A percentile compares a stretch with the other conserved stretches of the same genome.
Conservation (phyloP, 305 asterid genomes). For the Plantago lanceolata region DNA sequence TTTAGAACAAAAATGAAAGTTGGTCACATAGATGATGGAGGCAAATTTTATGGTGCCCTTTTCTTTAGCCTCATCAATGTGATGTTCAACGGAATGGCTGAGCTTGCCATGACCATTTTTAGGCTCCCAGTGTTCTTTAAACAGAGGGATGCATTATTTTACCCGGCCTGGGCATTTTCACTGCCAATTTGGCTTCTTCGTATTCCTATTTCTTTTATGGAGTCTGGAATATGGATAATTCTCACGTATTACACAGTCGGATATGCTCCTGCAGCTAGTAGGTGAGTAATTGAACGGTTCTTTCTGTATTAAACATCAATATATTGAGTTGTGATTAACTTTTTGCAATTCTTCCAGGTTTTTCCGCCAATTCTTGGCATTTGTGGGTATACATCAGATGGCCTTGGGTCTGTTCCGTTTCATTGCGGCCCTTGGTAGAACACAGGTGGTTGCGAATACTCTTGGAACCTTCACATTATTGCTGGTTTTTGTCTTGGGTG, state of each 20-base stretch:
- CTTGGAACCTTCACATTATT: slow-evolving; percentile 42
- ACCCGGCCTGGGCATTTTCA: slow-evolving; percentile 52
- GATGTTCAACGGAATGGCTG: slow-evolving; percentile 34
- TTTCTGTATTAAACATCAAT: background rate
- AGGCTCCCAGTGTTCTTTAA: slow-evolving; percentile 49
- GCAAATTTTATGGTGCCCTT: slow-evolving; percentile 43
- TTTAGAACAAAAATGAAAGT: slow-evolving; percentile 38
- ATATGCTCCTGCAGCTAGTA: slow-evolving; percentile 43
- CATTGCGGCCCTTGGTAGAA: slow-evolving; percentile 44
- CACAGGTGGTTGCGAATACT: slow-evolving; percentile 41
- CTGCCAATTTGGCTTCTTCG: slow-evolving; percentile 45
- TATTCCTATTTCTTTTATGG: slow-evolving; percentile 38
- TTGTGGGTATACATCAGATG: slow-evolving; percentile 48
- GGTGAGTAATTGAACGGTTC: slow-evolving; percentile 24
- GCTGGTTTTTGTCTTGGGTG: slow-evolving; percentile 41
- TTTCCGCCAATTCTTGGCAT: slow-evolving; percentile 42
- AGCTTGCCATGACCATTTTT: slow-evolving; percentile 38
- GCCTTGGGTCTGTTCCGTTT: slow-evolving; percentile 45
- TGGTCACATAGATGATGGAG: slow-evolving; percentile 37
- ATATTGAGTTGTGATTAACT: background rate
- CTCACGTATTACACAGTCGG: slow-evolving; percentile 50
- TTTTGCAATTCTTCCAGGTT: slow-evolving; percentile 28
- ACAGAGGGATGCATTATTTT: slow-evolving; percentile 42
- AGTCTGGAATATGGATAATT: slow-evolving; percentile 41
- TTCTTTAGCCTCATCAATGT: slow-evolving; percentile 47